Base-by-base conservation (phyloP, 225 moss, liverwort and hornwort species). In the Marchantia paleacea region DNA sequence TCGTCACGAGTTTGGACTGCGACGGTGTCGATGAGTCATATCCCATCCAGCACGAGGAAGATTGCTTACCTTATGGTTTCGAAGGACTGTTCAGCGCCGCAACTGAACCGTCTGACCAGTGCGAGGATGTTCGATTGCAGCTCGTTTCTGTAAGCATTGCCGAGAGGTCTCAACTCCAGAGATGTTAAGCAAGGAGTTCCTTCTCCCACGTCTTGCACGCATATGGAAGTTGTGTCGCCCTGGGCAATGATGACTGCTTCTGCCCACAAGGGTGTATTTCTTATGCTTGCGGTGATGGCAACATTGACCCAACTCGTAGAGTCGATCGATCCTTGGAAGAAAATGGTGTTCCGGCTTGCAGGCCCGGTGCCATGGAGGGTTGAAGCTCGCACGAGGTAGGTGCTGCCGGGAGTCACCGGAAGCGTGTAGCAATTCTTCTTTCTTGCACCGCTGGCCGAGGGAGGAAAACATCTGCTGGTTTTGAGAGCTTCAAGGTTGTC, bases 341-440 rank as follows among this genome's bases (percentile, higher is more conserved):
- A 0, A 12, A 65, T 8, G 52, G 14, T 66, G 20, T 15, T 47
- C 11, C 58, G 30, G 7, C 13, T 12, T 52, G 53, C 5, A 12
- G 66, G 26, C 47, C 68, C 58, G 15, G 55, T 30, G 26, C 78
- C 82, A 58, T 52, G 70, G 47, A 61, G 61, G 60, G 78, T 63
- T 0, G 7, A 30, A 9, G 78, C 51, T 1, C 24, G 81, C 0
- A 90, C 6, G 12, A 90, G 14, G 31, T 90, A 89, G 6, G 82
- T 67, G 30, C 47, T 25, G 13, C 77, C 77, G 1, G 18, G 0
- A 0, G 11, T 7, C 39, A 73, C 84, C 0, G 92, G 89, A 10
- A 92, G 49, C 64, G 75, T 73, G 1, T 91, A 90, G 69, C 92
- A 93, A 58, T 74, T 75, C 50, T 90, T 91, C 49, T 52, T 73